Conservation (phyloP, 106 monocot species). For the Alisma plantagoaquatica region DNA sequence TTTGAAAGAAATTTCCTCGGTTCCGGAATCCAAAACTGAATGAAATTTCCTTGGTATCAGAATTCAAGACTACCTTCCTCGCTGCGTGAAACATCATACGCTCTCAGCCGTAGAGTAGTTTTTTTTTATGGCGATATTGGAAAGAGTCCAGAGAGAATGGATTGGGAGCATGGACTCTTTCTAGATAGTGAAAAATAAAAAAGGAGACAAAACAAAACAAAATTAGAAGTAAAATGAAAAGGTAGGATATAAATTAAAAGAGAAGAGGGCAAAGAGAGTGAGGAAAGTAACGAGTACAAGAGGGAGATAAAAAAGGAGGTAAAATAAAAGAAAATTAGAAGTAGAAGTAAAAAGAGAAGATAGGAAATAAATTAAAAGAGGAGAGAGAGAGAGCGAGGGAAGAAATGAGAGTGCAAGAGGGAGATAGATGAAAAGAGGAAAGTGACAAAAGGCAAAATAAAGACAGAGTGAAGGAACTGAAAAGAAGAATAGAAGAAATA, state of each 20-base stretch:
- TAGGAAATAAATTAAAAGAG: background rate
- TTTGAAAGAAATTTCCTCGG: no score
- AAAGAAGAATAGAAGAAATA: background rate
- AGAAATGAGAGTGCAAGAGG: background rate
- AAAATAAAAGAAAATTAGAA: background rate
- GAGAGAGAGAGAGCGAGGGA: no score
- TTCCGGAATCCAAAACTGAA: no score
- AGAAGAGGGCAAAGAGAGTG: background rate
- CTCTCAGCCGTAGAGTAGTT: background rate
- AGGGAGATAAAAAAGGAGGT: no score
- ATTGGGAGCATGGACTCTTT: background rate
- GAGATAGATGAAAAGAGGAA: background rate
- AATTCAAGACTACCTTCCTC: no score
- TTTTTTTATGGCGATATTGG: background rate
- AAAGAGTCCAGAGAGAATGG: background rate
- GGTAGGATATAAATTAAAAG: background rate
- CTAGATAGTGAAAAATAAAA: no score
- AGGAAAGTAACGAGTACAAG: no score
- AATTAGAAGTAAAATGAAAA: no score
- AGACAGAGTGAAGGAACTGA: background rate
- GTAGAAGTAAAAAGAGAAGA: background rate
- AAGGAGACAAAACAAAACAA: no score
- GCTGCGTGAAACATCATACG: background rate
- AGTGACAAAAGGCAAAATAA: background rate
- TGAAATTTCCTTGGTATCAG: no score